phyloP scores from a whole-genome alignment of 495 filamentous ascomycete genomes.

The Podospora comata region DNA sequence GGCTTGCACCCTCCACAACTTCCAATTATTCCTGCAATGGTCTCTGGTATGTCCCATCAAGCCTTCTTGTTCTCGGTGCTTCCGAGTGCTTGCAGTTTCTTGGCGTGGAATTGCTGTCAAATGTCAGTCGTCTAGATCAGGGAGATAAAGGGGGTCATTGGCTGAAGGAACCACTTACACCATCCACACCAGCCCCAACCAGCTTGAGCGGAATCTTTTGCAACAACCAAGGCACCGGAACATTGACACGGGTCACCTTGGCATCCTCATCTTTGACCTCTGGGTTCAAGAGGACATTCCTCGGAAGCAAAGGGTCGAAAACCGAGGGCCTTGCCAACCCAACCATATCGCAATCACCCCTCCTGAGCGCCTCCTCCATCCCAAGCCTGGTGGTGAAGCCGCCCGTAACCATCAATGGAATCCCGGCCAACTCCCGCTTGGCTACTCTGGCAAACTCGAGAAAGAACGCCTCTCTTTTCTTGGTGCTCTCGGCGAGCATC shows the following conservation, averaged over 20 bases:
- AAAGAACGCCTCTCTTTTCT: slow-evolving; percentile 60
- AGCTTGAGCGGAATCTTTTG: slow-evolving; percentile 37
- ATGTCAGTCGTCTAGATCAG: not conserved
- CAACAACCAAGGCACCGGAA: slow-evolving; percentile 34
- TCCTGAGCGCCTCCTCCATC: slow-evolving; percentile 50
- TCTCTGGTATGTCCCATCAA: not conserved
- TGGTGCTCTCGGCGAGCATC: slow-evolving; percentile 36
- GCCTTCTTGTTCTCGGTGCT: not conserved
- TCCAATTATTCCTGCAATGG: not conserved
- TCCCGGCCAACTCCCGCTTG: slow-evolving; percentile 41
- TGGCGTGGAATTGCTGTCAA: not conserved
- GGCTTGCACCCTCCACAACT: not conserved
- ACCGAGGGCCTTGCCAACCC: slow-evolving; percentile 56
- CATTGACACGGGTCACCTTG: slow-evolving; percentile 37
- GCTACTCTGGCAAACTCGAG: slow-evolving; percentile 52
- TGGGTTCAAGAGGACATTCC: slow-evolving; percentile 51
- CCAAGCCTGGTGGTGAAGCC: slow-evolving; percentile 56
- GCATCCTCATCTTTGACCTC: slow-evolving; percentile 50
- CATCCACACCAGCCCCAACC: slow-evolving; percentile 47
- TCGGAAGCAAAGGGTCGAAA: slow-evolving; percentile 48
- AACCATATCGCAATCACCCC: slow-evolving; percentile 56
- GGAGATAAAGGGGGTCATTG: not conserved
- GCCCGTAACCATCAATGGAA: slow-evolving; percentile 46
- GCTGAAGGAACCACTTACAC: slow-evolving; percentile 27
- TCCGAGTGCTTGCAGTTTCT: slow-evolving; percentile 5